These are phyloP conservation scores for Fraxinus baroniana DNA, from an alignment of 305 asterid species.

Conservation along the genomic window DNA sequence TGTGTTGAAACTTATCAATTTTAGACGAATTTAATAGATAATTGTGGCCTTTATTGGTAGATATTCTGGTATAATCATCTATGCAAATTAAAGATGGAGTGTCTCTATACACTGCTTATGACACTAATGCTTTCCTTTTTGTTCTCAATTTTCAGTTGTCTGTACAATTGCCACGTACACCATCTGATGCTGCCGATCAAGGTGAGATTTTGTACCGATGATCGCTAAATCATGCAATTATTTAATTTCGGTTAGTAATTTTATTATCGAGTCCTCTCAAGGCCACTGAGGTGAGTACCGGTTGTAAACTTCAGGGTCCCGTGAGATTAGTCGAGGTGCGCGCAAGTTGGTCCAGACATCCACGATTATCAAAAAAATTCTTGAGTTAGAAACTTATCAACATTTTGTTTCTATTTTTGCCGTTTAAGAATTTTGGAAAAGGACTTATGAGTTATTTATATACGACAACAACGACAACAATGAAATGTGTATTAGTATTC, in stretches of 20 bases:
- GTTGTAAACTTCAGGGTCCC: too few relatives aligned
- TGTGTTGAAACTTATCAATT: conserved; percentile 2
- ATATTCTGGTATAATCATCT: conserved; percentile 13
- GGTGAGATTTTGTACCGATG: conserved; percentile 55
- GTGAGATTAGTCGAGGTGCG: too few relatives aligned
- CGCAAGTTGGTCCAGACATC: too few relatives aligned
- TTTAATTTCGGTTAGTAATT: conserved; percentile 33
- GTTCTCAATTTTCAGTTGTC: conserved; percentile 65
- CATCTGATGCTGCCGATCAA: conserved; percentile 82
- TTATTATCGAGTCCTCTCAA: neutral
- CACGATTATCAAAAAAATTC: neutral
- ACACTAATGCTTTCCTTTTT: conserved; percentile 25
- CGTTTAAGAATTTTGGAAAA: neutral
- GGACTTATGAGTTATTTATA: neutral
- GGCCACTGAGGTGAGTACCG: too few relatives aligned
- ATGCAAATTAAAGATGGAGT: conserved; percentile 4
- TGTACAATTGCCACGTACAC: conserved; percentile 51
- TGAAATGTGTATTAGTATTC: neutral
- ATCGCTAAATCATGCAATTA: conserved; percentile 36
- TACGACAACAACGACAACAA: neutral
- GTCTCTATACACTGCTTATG: conserved; percentile 10
- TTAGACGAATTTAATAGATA: conserved; percentile 1
- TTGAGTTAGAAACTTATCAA: neutral
- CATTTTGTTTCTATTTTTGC: neutral
- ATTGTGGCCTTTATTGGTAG: conserved; percentile 13